These are phyloP conservation scores for Nitzschia sp. DNA, from an alignment of 108 stramenopile species.

Conservation along the genomic window DNA sequence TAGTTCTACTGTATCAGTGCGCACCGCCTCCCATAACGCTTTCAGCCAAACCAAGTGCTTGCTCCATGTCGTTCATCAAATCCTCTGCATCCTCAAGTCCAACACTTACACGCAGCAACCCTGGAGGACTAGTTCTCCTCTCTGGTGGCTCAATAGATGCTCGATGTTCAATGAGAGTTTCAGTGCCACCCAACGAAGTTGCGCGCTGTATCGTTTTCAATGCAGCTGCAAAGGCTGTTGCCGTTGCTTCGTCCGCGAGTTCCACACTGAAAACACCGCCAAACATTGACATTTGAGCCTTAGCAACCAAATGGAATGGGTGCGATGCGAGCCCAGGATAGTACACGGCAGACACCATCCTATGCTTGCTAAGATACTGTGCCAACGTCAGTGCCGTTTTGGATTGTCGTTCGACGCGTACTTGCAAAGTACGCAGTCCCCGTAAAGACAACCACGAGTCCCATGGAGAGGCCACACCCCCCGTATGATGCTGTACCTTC, in stretches of 20 bases:
- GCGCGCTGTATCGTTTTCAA: conserved; percentile 76
- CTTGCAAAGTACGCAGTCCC: conserved; percentile 80
- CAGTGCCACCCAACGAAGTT: conserved; percentile 95
- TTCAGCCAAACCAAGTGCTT: conserved; percentile 58
- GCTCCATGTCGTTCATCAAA: conserved; percentile 77
- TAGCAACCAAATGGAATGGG: conserved; percentile 82
- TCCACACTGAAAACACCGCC: conserved; percentile 95
- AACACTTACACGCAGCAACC: conserved; percentile 86
- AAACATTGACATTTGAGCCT: conserved; percentile 60
- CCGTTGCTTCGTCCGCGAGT: conserved; percentile 59
- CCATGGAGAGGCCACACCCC: conserved; percentile 81
- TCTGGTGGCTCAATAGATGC: conserved; percentile 90
- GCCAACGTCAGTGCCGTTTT: conserved; percentile 64
- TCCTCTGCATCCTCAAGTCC: conserved; percentile 88
- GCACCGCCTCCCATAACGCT: conserved; percentile 18
- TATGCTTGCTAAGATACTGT: conserved; percentile 45
- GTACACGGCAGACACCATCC: conserved; percentile 60
- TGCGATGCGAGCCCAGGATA: conserved; percentile 92
- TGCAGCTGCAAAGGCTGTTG: conserved; percentile 82
- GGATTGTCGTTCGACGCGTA: conserved; percentile 74
- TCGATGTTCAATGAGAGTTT: conserved; percentile 92
- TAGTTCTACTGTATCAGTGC: too few species aligned
- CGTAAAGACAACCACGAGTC: conserved; percentile 89
- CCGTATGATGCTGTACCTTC: conserved; percentile 52
- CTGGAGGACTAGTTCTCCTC: conserved; percentile 69